Base-by-base conservation (phyloP, 441 rosid genomes). In the Jatropha multifida region DNA sequence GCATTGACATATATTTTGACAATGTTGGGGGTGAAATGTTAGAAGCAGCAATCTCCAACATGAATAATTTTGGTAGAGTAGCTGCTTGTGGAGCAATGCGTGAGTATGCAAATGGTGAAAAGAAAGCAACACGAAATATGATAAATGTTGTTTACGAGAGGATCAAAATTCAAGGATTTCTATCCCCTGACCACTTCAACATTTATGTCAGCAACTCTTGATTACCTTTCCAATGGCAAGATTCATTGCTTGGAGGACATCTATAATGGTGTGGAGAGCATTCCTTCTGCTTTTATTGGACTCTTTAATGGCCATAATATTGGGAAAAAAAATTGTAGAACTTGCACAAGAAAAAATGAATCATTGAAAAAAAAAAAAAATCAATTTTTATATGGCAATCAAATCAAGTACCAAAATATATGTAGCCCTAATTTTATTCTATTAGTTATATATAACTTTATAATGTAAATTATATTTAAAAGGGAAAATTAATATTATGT, bases 1-100 rank as follows among this genome's bases (percentile, higher is more conserved):
- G 98, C 3, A 93, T 89, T 4, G 93, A 93, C 72, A 82, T 88
- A 73, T 92, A 93, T 73, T 93, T 93, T 23, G 98, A 93, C 83
- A 90, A 89, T 15, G 94, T 92, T 60, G 95, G 94, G 65, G 90
- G 78, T 11, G 85, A 92, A 65, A 92, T 92, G 94, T 85, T 74
- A 73, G 90, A 85, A 64, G 92, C 96, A 10, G 97, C 88, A 0
- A 59, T 92, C 6, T 77, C 75, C n/a, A 90, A 87, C 85, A 90
- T 90, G 97, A 92, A 83, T 41, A 7, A 17, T 26, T 73, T 69
- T 66, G 91, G 94, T 1, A 87, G 92, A 79, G 78, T 87, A 68
- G 90, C 88, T 2, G 84, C 72, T 13, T 83, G 86, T 58, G 90
- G 90, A 2, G 88, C 74, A 12, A 86, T 88, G 4, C 80, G 92